Base-by-base conservation (phyloP, 1,284 basidiomycete genomes). In the Tilletia setariae region DNA sequence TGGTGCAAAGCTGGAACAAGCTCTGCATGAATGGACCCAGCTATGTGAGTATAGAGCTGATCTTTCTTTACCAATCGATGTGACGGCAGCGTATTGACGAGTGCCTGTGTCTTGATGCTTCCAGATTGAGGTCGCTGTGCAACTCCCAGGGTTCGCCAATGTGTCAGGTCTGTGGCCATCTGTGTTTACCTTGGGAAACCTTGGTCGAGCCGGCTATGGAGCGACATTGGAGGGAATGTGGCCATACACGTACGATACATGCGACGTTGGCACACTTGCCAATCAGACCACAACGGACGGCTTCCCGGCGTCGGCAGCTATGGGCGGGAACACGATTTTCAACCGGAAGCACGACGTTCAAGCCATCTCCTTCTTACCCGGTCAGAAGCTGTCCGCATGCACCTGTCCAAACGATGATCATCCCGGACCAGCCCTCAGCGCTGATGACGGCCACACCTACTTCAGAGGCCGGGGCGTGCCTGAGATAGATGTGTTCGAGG, bases 401-500 rank as follows among this genome's bases (percentile, higher is more conserved):
- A 88, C 87, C 1, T 88, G 87, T 70, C 77, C 83, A 23, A 84
- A 85, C 72, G 51, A 56, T 23, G 65, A 66, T 46, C 64, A 65
- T 65, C 64, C 64, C n/a, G 64, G 64, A 16, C 64, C 64, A n/a
- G 44, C 30, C 9, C 47, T 65, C 11, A 11, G 15, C 9, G 62
- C 40, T 13, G 42, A 63, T 23, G 62, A 63, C 40, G 42, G 62
- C 6, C 43, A 63, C n/a, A 61, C 56, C 7, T 61, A 61, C 28
- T 25, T 30, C 19, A 16, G 32, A 2, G 93, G 88, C 56, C 74
- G 89, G 30, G 84, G 85, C 30, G 87, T 86, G 0, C 89, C 89
- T 13, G 89, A 90, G 78, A 89, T 90, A 73, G 89, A 90, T 78
- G 82, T 89, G 68, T 83, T 90, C 74, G 89, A 90, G 79, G 87